A percentile compares a stretch with the other conserved stretches of the same genome.
These are phyloP conservation scores for Metschnikowia noctiluminum DNA, from an alignment of 805 yeast genomes.

Conservation along the genomic window DNA sequence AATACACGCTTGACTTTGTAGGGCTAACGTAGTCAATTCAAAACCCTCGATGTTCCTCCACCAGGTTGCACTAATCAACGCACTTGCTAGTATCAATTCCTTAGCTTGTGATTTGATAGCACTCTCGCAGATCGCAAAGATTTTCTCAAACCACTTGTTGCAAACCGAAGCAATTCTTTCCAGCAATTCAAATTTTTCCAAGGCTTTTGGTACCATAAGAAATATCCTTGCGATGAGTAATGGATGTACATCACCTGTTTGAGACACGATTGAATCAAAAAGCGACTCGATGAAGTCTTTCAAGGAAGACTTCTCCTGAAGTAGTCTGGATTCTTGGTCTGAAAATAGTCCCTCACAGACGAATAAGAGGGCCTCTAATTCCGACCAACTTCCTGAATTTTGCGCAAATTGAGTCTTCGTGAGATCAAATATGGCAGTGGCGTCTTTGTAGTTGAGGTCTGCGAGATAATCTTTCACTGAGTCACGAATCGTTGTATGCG, in stretches of 20 bases:
- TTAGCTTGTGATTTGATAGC: too few species aligned
- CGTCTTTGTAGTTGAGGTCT: slow-evolving; percentile 44
- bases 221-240: slow-evolving; percentile 49
- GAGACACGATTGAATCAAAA: slow-evolving; percentile 1
- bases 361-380: slow-evolving; percentile 40
- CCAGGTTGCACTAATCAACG: slow-evolving; percentile 52
- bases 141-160: slow-evolving; percentile 23
- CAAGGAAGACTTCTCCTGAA: slow-evolving; percentile 17
- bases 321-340: slow-evolving; percentile 33
- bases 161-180: slow-evolving; percentile 30
- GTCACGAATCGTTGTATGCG: slow-evolving; percentile 52
- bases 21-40: slow-evolving; percentile 15
- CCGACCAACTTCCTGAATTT: slow-evolving; percentile 21
- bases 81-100: slow-evolving; percentile 26
- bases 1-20: slow-evolving; percentile 31
- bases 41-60: slow-evolving; percentile 31
- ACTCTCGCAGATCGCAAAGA: slow-evolving; percentile 1
- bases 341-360: slow-evolving; percentile 41
- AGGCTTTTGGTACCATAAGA: slow-evolving; percentile 52
- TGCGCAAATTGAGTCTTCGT: not conserved
- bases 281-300: slow-evolving; percentile 7
- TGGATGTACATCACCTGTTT: slow-evolving; percentile 16
- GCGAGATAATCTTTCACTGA: slow-evolving; percentile 55
- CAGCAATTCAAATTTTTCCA: slow-evolving; percentile 47
- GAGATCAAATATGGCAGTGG: slow-evolving; percentile 16